Percentiles rank a stretch among this genome's conserved stretches.
These are phyloP conservation scores for Penicillium sp. DNA, from an alignment of 2,329 filamentous ascomycete genomes.

Conservation along the genomic window DNA sequence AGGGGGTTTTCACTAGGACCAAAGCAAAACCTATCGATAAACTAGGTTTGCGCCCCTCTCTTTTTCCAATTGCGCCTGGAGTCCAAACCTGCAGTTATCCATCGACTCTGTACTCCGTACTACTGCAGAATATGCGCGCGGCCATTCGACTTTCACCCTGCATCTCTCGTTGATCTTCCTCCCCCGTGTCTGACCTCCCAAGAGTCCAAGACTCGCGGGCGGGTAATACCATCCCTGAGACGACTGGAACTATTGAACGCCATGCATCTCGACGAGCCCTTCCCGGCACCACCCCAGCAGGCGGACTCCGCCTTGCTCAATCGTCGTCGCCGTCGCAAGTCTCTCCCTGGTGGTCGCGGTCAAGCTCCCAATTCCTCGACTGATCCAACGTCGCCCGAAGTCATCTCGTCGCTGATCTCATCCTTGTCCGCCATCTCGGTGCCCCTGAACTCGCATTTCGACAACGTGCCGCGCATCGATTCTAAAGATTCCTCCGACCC, in stretches of 20 bases:
- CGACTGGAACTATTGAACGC: slow-evolving; percentile 35
- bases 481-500: slow-evolving; percentile 43
- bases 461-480: slow-evolving; percentile 57
- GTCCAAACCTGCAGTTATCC: slow-evolving; percentile 14
- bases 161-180: slow-evolving; percentile 32
- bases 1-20: slow-evolving; percentile 27
- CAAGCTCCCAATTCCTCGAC: slow-evolving; percentile 41
- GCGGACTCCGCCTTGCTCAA: slow-evolving; percentile 38
- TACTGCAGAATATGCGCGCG: slow-evolving; percentile 40
- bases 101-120: not conserved
- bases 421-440: slow-evolving; percentile 66
- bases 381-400: slow-evolving; percentile 54
- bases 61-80: slow-evolving; percentile 1
- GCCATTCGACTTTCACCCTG: slow-evolving; percentile 28
- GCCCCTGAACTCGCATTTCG: slow-evolving; percentile 73
- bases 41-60: not conserved
- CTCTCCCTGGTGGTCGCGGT: slow-evolving; percentile 43
- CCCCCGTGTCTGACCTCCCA: slow-evolving; percentile 13
- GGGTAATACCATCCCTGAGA: slow-evolving; percentile 10
- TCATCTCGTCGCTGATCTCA: slow-evolving; percentile 66
- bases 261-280: slow-evolving; percentile 40
- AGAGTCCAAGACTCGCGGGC: slow-evolving; percentile 7
- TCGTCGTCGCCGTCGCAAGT: slow-evolving; percentile 54
- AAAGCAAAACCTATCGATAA: not conserved
- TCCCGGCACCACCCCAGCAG: slow-evolving; percentile 31